Evolutionary conservation across 1,284 basidiomycete genomes (phyloP).

Genomic region (Ustilago sp.): DNA sequence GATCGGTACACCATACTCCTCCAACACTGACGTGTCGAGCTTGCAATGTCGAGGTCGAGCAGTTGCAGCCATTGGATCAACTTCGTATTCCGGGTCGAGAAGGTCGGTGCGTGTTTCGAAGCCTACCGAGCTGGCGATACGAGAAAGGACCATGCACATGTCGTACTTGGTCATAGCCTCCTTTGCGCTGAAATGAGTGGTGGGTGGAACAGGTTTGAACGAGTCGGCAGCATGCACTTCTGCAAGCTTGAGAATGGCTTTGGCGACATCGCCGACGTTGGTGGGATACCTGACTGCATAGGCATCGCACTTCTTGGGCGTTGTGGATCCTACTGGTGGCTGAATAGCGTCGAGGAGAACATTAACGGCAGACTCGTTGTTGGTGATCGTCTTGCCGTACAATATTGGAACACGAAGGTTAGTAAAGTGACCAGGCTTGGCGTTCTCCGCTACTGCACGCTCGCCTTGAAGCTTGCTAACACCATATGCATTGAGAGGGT

Average conservation of each 20-base stretch:
- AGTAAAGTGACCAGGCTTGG: slow-evolving; percentile 57
- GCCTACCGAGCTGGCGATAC: slow-evolving; percentile 56
- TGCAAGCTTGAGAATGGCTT: slow-evolving; percentile 70
- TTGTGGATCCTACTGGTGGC: slow-evolving; percentile 17
- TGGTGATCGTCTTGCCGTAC: slow-evolving; percentile 57
- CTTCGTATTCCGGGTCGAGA: slow-evolving; percentile 63
- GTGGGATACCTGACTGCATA: slow-evolving; percentile 73
- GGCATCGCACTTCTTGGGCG: slow-evolving; percentile 52
- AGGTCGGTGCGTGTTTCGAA: slow-evolving; percentile 50
- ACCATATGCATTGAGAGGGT: slow-evolving; percentile 73
- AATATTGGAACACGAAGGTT: slow-evolving; percentile 71
- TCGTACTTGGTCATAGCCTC: slow-evolving; percentile 72
- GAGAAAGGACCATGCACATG: slow-evolving; percentile 69
- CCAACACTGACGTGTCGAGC: slow-evolving; percentile 54
- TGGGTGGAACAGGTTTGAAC: slow-evolving; percentile 49
- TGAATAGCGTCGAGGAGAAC: slow-evolving; percentile 59
- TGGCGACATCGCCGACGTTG: slow-evolving; percentile 71
- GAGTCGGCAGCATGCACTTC: slow-evolving; percentile 30
- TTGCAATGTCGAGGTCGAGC: slow-evolving; percentile 64
- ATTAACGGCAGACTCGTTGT: slow-evolving; percentile 67
- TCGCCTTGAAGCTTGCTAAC: slow-evolving; percentile 64
- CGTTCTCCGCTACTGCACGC: slow-evolving; percentile 66
- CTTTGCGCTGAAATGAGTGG: slow-evolving; percentile 71
- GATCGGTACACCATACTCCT: slow-evolving; percentile 55
- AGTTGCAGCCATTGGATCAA: slow-evolving; percentile 62